Evolutionary conservation across 306 rosid species (phyloP).

Genomic region (Fragaria ananassa): DNA sequence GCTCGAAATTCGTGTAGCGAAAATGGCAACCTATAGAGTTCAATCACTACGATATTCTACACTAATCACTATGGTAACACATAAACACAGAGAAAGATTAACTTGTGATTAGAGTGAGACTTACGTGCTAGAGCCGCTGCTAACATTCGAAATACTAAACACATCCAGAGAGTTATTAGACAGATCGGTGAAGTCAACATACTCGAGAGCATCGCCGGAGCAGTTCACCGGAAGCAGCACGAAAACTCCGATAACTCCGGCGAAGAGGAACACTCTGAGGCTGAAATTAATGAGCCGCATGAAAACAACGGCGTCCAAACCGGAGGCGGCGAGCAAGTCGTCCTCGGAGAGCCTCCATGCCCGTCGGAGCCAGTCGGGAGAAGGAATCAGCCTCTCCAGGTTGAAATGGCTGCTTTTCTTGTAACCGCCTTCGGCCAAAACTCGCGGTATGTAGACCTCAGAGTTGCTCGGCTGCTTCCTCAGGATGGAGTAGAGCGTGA

Average conservation of each 20-base stretch:
- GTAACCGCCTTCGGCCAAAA: conserved; percentile 64
- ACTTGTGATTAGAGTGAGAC: conserved; percentile 1
- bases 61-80: background rate
- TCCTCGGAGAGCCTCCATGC: conserved; percentile 91
- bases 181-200: conserved; percentile 42
- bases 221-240: conserved; percentile 87
- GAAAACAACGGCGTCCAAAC: conserved; percentile 79
- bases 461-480: conserved; percentile 75
- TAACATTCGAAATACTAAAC: conserved; percentile 57
- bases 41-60: background rate
- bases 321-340: conserved; percentile 55
- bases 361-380: conserved; percentile 63
- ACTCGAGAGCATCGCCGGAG: conserved; percentile 56
- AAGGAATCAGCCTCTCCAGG: conserved; percentile 77
- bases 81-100: background rate
- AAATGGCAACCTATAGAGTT: background rate
- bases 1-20: conserved; percentile 10
- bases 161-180: conserved; percentile 55
- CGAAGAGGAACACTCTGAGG: conserved; percentile 66
- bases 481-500: conserved; percentile 64
- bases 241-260: conserved; percentile 76
- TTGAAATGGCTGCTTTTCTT: conserved; percentile 47
- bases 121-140: conserved; percentile 46
- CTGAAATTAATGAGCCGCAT: conserved; percentile 76
- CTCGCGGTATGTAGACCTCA: conserved; percentile 66